Evolutionary conservation across 2,329 filamentous ascomycete genomes (phyloP), one percentile per base, ranked within the genome.

Genomic region (Periconia macrospinosa): DNA sequence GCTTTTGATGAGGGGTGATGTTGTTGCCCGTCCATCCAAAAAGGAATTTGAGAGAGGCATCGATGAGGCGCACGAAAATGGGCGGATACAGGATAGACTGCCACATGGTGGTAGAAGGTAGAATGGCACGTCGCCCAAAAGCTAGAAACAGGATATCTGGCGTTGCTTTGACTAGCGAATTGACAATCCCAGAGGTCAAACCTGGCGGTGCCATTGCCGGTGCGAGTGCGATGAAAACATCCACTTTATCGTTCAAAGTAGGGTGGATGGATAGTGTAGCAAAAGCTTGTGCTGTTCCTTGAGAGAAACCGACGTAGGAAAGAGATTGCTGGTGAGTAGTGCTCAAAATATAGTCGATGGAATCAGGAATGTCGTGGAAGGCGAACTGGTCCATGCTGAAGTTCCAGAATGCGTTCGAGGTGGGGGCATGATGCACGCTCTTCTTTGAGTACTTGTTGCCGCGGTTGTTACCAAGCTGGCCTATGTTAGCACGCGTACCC

Each of bases 361-460:
- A 93, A 74, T 99, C 89, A 1, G 94, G 94, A 55, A 99, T 97
- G 72, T 99, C 94, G 71, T 97, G 86, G 67, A 99, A 96, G 45
- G 94, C 94, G 70, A 99, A 99, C 69, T 99, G 90, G 71, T 99
- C 94, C 70, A 99, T 97, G 48, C 91, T 96, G 71, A 99, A 99
- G 73, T 97, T 88, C 94, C 94, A 99, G 73, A 99, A 99, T 14
- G 85, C 81, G 37, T 82, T 78, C 2, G 89, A 88, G 0, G 85
- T 88, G 0, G 94, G 92, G 0, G 91, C 88, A 58, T 81, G 80
- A 54, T 87, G 83, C 48, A 92, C 85, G 2, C 87, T 92, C 76
- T 99, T 99, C 75, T 97, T 99, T 44, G 92, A 96, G 77, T 99
- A 99, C 72, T 99, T 99, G 82, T 99, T 99, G 47, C 94, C 94